Evolutionary conservation across 2,329 filamentous ascomycete genomes (phyloP), one percentile per base, ranked within the genome.

Genomic region (Aspergillus glaucus): DNA sequence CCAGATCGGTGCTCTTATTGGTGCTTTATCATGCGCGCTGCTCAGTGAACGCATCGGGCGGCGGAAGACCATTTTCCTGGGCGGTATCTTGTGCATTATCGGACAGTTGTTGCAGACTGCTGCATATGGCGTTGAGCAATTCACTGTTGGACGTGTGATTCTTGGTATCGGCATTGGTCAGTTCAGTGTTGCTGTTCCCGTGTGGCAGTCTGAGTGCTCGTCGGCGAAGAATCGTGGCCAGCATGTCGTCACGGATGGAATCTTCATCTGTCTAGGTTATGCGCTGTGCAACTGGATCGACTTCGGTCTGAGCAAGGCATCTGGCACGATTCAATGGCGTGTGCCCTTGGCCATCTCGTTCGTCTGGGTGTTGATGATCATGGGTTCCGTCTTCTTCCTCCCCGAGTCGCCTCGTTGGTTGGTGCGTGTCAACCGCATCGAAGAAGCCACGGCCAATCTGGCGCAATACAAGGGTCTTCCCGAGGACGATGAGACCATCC

Each of bases 341-440:
- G 74, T 79, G 45, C 78, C 78, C 0, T 74, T 81, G 41, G 75
- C 73, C 4, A 75, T 81, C 53, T 79, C 81, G 53, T 75, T 79
- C 49, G 46, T 78, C 10, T 75, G 79, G 44, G 75, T 77, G 0
- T 46, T 80, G 3, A 64, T 79, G 39, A 75, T 80, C 22, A 61
- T 75, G 32, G 50, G 53, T 17, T 65, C 72, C 17, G 69, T 78
- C 21, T 65, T 75, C 28, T 62, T 69, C 3, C 64, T 80, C 3
- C 79, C 79, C 3, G 79, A 82, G 53, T 79, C 76, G 1, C 59
- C 59, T 2, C 55, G 58, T 3, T 61, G 57, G 57, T 48, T 61
- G 3, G 54, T 59, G 17, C 50, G 49, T 15, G 53, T 56, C 39
- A 50, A 50, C 46, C 56, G 54, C 36, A 44, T 50, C 22, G 51